Conservation (phyloP, 2,329 filamentous ascomycete species). For the Stemphylium vesicarium region DNA sequence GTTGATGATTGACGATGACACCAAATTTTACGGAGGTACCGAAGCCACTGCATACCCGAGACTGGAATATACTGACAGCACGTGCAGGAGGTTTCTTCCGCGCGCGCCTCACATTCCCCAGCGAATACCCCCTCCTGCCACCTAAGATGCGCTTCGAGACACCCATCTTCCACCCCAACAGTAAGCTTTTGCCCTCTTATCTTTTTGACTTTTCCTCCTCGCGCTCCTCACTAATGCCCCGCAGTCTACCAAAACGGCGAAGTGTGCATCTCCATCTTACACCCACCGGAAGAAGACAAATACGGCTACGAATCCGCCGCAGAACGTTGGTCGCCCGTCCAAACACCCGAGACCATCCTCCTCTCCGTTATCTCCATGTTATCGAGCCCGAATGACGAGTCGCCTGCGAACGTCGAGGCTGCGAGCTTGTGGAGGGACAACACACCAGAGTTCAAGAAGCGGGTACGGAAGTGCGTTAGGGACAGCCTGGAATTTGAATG, state of each 20-base stretch:
- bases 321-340: slow-evolving; percentile 95
- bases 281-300: slow-evolving; percentile 94
- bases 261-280: slow-evolving; percentile 98
- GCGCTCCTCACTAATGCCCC: background rate
- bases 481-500: slow-evolving; percentile 50
- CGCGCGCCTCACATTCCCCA: slow-evolving; percentile 91
- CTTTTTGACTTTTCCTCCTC: background rate
- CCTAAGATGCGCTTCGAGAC: slow-evolving; percentile 95
- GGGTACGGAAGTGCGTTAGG: slow-evolving; percentile 82
- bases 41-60: too few relatives aligned
- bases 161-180: slow-evolving; percentile 96
- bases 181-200: slow-evolving; percentile 56
- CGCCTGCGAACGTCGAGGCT: slow-evolving; percentile 93
- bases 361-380: slow-evolving; percentile 99
- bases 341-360: slow-evolving; percentile 96
- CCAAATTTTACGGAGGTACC: slow-evolving; percentile 87
- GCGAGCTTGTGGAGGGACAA: slow-evolving; percentile 95
- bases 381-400: slow-evolving; percentile 96
- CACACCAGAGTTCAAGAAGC: slow-evolving; percentile 81
- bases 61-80: slow-evolving; percentile 7
- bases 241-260: slow-evolving; percentile 88
- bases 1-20: slow-evolving; percentile 96
- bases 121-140: slow-evolving; percentile 95
- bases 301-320: slow-evolving; percentile 98
- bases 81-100: slow-evolving; percentile 82